Conservation (phyloP, 1,284 basidiomycete genomes). For the Tetrapyrgos nigripes region DNA sequence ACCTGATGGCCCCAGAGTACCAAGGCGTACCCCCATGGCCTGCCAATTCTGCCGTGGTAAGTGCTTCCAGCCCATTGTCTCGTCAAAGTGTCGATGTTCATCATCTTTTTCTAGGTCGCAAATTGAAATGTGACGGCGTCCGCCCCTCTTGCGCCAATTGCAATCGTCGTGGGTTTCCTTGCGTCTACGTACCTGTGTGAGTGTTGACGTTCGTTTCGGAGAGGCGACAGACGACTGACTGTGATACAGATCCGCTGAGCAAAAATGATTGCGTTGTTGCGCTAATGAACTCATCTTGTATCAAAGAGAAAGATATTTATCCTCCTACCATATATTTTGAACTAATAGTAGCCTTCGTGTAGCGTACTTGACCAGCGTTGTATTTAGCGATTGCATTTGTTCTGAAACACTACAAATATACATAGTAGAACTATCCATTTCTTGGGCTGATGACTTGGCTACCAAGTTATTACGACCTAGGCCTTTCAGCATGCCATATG, state of each 20-base stretch:
- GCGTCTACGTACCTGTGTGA: constrained; percentile 61
- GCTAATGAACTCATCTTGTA: too few relatives aligned
- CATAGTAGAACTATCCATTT: too few relatives aligned
- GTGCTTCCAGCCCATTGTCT: constrained; percentile 12
- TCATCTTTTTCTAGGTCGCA: constrained; percentile 48
- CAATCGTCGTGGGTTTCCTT: constrained; percentile 52
- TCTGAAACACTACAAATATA: too few relatives aligned
- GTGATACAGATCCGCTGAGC: constrained; percentile 16
- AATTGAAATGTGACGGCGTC: constrained; percentile 64
- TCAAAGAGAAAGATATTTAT: too few relatives aligned
- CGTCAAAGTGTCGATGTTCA: background rate
- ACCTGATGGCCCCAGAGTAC: too few relatives aligned
- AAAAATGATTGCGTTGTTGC: constrained; percentile 8
- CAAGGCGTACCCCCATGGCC: constrained; percentile 60
- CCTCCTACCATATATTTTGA: background rate
- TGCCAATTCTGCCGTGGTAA: constrained; percentile 63
- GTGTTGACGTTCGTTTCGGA: constrained; percentile 32
- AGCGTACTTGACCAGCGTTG: background rate
- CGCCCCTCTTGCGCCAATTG: constrained; percentile 63
- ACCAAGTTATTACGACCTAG: too few relatives aligned
- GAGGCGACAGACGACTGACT: background rate
- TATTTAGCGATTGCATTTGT: background rate
- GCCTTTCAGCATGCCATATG: too few relatives aligned
- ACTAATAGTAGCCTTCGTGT: constrained; percentile 2
- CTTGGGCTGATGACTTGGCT: too few relatives aligned